phyloP scores from a whole-genome alignment of 805 yeast genomes.

The Starmerella kuoi region DNA sequence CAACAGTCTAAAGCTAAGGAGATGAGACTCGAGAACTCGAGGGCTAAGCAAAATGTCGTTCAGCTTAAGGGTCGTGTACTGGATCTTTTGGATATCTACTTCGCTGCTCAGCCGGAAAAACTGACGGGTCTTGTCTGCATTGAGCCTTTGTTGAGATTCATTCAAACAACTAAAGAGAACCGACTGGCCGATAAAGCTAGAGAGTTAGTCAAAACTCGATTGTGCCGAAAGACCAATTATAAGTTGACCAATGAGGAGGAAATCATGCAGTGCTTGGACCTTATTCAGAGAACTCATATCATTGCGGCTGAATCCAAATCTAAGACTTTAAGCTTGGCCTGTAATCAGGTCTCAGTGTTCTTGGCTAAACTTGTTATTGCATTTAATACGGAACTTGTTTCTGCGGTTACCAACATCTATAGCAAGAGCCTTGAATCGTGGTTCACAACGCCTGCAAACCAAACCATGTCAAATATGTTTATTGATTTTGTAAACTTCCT shows the following conservation, averaged over 20 bases:
- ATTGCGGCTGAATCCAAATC: constrained; percentile 35
- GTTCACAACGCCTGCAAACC: constrained; percentile 40
- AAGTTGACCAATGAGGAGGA: constrained; percentile 16
- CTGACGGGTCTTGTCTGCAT: constrained; percentile 32
- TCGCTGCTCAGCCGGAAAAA: constrained; percentile 34
- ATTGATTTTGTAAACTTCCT: constrained; percentile 73
- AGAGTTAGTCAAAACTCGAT: constrained; percentile 42
- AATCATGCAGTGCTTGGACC: constrained; percentile 17
- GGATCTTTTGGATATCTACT: constrained; percentile 60
- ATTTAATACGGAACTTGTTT: constrained; percentile 25
- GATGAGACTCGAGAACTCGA: constrained; percentile 52
- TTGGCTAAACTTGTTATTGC: constrained; percentile 44
- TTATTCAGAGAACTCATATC: constrained; percentile 29
- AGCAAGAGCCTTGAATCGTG: constrained; percentile 45
- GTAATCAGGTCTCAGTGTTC: constrained; percentile 55
- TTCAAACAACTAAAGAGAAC: constrained; percentile 57
- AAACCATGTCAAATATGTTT: constrained; percentile 45
- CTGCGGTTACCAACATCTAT: constrained; percentile 45
- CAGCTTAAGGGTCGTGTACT: constrained; percentile 67
- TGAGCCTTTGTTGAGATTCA: constrained; percentile 46
- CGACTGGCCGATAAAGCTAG: constrained; percentile 63
- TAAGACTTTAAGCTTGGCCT: constrained; percentile 43
- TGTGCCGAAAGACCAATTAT: constrained; percentile 21
- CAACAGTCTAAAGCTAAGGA: constrained; percentile 46
- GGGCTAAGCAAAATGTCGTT: constrained; percentile 68